phyloP scores from a whole-genome alignment of 2,329 filamentous ascomycete species.

The Penicillium crustosum region DNA sequence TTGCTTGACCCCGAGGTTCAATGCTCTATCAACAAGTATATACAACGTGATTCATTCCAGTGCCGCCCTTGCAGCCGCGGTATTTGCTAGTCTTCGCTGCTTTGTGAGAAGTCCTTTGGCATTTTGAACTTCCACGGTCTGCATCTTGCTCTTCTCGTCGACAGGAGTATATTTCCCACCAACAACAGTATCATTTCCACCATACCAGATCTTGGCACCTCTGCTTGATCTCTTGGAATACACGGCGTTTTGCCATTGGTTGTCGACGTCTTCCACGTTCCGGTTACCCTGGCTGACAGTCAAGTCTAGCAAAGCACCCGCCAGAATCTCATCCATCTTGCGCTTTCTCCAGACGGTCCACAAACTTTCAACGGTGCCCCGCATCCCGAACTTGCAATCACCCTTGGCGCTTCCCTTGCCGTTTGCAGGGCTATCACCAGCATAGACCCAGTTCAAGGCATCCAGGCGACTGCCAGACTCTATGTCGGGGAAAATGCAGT shows the following conservation, averaged over 20 bases:
- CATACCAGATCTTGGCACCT: conserved; percentile 58
- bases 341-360: conserved; percentile 81
- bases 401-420: conserved; percentile 46
- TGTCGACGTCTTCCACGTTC: conserved; percentile 24
- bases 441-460: conserved; percentile 73
- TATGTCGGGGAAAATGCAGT: conserved; percentile 77
- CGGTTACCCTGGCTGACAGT: conserved; percentile 48
- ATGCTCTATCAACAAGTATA: conserved; percentile 3
- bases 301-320: conserved; percentile 69
- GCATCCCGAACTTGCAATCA: conserved; percentile 62
- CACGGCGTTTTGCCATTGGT: conserved; percentile 23
- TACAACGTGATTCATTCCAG: conserved; percentile 11
- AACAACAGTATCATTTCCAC: conserved; percentile 54
- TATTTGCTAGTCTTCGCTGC: conserved; percentile 42
- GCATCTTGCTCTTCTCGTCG: conserved; percentile 56
- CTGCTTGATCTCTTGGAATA: conserved; percentile 30
- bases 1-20: background rate
- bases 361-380: conserved; percentile 68
- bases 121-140: conserved; percentile 62
- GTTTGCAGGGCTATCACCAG: conserved; percentile 61
- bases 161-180: conserved; percentile 60
- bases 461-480: conserved; percentile 54
- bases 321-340: conserved; percentile 88
- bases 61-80: conserved; percentile 15
- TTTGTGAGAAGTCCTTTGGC: conserved; percentile 57